These are phyloP conservation scores for Coemansia sp. DNA, from an alignment of 371 early-diverging fungal species.

Conservation along the genomic window DNA sequence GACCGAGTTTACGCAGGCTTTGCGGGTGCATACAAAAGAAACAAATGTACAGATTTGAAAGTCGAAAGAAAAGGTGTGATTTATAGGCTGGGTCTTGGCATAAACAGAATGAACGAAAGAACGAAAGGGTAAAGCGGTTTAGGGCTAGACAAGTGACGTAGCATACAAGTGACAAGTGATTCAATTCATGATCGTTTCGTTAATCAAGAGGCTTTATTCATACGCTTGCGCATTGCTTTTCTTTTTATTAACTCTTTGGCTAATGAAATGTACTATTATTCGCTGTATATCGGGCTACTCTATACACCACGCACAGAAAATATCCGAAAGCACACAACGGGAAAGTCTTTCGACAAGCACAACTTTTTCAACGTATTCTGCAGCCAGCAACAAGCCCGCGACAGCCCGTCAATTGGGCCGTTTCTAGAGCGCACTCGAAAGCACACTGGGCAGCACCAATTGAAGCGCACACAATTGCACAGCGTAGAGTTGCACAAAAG, in stretches of 20 bases:
- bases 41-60: neutral
- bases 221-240: neutral
- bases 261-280: conserved; percentile 19
- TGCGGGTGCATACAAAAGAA: conserved; percentile 9
- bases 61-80: neutral
- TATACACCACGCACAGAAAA: neutral
- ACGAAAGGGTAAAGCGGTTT: neutral
- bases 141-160: neutral
- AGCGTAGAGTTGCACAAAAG: neutral
- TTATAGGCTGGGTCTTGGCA: neutral
- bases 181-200: neutral
- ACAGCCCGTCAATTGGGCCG: neutral
- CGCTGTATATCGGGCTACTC: conserved; percentile 28
- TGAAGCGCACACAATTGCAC: neutral
- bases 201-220: neutral
- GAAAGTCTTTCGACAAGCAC: neutral
- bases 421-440: neutral
- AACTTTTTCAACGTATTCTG: conserved; percentile 2
- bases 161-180: neutral
- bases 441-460: neutral
- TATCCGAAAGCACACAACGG: neutral
- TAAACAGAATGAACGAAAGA: conserved; percentile 2
- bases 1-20: neutral
- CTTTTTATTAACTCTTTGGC: neutral
- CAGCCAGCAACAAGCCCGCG: neutral